phyloP scores from a whole-genome alignment of 2,329 filamentous ascomycete species.

The Fusarium mundagurra region DNA sequence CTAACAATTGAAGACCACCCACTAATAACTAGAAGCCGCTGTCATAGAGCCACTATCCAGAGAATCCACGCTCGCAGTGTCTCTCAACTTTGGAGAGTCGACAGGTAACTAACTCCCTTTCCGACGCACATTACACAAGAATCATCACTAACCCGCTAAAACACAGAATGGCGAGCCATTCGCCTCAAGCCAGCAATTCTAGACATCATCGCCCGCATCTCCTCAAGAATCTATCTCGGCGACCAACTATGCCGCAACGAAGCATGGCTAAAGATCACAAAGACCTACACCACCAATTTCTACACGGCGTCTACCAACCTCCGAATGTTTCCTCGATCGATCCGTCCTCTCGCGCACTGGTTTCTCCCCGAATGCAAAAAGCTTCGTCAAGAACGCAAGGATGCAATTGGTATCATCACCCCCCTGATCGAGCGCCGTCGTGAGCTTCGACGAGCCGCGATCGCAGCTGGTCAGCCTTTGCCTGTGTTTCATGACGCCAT shows the following conservation, averaged over 20 bases:
- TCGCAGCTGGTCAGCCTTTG: not conserved
- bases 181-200: not conserved
- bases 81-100: not conserved
- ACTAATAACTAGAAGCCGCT: not conserved
- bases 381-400: not conserved
- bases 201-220: not conserved
- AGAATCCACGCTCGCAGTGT: not conserved
- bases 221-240: not conserved
- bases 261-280: not conserved
- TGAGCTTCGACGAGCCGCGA: not conserved
- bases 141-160: not conserved
- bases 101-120: not conserved
- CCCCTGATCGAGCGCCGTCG: not conserved
- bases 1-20: rapidly evolving
- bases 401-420: not conserved
- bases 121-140: too few species aligned
- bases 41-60: not conserved
- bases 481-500: not conserved
- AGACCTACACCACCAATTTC: not conserved
- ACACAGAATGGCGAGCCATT: not conserved
- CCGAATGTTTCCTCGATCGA: not conserved
- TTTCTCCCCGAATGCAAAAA: not conserved
- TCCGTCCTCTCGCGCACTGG: not conserved
- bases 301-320: not conserved
- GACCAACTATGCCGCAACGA: not conserved